Conservation (phyloP, 192 early-diverging fungal genomes). For the Backusella sp. region DNA sequence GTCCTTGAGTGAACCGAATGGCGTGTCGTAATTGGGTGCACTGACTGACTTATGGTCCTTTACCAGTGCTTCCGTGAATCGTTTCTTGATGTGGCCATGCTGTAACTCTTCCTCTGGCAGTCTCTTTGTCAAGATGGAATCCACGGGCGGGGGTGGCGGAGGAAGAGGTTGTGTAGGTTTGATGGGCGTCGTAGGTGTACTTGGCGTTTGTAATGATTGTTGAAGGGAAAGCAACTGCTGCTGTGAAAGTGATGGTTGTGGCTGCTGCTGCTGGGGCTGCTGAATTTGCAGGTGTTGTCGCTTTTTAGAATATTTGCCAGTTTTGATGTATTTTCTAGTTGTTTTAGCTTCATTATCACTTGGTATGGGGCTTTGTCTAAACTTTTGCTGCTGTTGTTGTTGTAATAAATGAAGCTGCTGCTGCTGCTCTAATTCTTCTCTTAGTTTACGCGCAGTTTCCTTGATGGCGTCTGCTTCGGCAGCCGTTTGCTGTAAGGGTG, state of each 20-base stretch:
- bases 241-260: not conserved
- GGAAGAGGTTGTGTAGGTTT: not conserved
- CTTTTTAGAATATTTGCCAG: conserved; percentile 63
- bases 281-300: conserved; percentile 18
- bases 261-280: not conserved
- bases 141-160: not conserved
- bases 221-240: conserved; percentile 12
- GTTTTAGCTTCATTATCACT: conserved; percentile 32
- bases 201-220: conserved; percentile 29
- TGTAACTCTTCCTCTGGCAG: conserved; percentile 32
- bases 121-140: conserved; percentile 14
- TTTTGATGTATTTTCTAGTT: conserved; percentile 55
- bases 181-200: conserved; percentile 28
- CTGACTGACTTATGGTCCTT: conserved; percentile 46
- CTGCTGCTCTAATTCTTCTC: conserved; percentile 24
- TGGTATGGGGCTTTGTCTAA: not conserved
- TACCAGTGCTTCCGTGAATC: conserved; percentile 47
- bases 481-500: conserved; percentile 7
- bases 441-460: conserved; percentile 23
- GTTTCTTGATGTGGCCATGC: conserved; percentile 29
- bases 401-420: conserved; percentile 3
- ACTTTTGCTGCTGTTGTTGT: conserved; percentile 13
- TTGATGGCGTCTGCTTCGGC: conserved; percentile 20
- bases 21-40: conserved; percentile 55
- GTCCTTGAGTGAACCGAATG: conserved; percentile 60